Evolutionary conservation across 129 eudicot genomes (phyloP).

Genomic region (Kitagawia praeruptora): DNA sequence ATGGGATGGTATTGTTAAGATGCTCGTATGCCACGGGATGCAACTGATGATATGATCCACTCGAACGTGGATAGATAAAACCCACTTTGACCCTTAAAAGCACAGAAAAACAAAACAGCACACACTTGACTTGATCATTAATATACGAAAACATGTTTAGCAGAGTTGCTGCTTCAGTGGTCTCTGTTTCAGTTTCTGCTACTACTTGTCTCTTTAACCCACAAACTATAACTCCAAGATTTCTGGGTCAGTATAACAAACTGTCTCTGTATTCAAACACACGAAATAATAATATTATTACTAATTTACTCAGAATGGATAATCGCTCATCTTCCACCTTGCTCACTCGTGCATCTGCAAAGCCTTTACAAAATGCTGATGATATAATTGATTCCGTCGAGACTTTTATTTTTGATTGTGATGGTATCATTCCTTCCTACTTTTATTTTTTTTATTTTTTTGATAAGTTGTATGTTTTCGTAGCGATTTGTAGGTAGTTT

Average conservation of each 20-base stretch:
- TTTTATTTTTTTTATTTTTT: too few species aligned
- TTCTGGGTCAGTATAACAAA: slow-evolving; percentile 1
- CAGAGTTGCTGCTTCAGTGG: slow-evolving; percentile 17
- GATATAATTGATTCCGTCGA: slow-evolving; percentile 86
- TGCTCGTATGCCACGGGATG: too few species aligned
- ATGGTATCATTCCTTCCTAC: slow-evolving; percentile 32
- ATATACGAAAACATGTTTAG: too few species aligned
- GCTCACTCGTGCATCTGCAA: slow-evolving; percentile 50
- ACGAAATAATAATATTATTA: slow-evolving; percentile 5
- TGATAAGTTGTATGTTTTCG: too few species aligned
- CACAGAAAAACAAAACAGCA: too few species aligned
- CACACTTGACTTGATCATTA: too few species aligned
- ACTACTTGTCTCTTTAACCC: slow-evolving; percentile 17
- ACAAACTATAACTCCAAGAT: slow-evolving; percentile 12
- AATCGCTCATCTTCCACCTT: slow-evolving; percentile 19
- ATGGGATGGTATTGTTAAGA: too few species aligned
- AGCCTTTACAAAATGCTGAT: slow-evolving; percentile 58
- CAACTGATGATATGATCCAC: too few species aligned
- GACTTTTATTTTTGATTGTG: slow-evolving; percentile 96
- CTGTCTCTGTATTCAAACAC: slow-evolving; percentile 10
- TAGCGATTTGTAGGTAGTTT: too few species aligned
- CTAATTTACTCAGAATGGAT: slow-evolving; percentile 24
- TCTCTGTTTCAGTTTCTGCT: slow-evolving; percentile 28
- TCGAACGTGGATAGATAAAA: too few species aligned
- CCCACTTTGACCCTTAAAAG: too few species aligned